Evolutionary conservation across 2,329 filamentous ascomycete species (phyloP), one percentile per base, ranked within the genome.

Genomic region (Xenoacremonium recifei): DNA sequence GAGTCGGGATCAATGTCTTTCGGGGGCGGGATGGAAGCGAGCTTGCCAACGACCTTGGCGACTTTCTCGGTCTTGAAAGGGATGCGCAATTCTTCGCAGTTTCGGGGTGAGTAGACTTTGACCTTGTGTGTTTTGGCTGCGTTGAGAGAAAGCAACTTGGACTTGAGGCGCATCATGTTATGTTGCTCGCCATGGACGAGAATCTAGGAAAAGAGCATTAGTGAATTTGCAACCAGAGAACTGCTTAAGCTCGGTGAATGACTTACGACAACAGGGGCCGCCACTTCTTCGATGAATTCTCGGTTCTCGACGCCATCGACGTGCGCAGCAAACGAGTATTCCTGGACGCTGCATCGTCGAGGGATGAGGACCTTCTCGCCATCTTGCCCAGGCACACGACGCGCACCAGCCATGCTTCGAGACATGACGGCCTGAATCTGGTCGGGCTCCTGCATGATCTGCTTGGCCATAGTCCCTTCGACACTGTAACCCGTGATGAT

Each of bases 401-500:
- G 76, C 31, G 82, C 79, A 3, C 77, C 80, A 1, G 79, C 82
- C 21, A 77, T 76, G 55, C 80, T 82, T 42, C 86, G 76, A 31
- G 84, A 89, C 84, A 96, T 97, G 57, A 97, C 87, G 0, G 92
- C 92, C 45, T 90, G 90, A 44, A 99, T 97, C 58, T 90, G 85
- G 47, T 96, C 91, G 0, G 93, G 93, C 62, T 97, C 93, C 53
- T 92, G 89, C 69, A 97, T 85, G 49, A 99, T 88, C 57, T 93
- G 84, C 66, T 96, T 92, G 4, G 90, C 93, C 92, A 99, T 97
- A 1, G 93, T 99, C 5, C 93, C 93, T 67, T 99, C 93, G 6
- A 99, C 92, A 47, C 90, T 96, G 70, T 99, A 99, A 62, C 93
- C 93, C 0, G 93, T 99, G 65, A 99, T 96, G 55, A 99, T 87